Conservation (phyloP, 2,329 filamentous ascomycete genomes). For the Cadophora sp. region DNA sequence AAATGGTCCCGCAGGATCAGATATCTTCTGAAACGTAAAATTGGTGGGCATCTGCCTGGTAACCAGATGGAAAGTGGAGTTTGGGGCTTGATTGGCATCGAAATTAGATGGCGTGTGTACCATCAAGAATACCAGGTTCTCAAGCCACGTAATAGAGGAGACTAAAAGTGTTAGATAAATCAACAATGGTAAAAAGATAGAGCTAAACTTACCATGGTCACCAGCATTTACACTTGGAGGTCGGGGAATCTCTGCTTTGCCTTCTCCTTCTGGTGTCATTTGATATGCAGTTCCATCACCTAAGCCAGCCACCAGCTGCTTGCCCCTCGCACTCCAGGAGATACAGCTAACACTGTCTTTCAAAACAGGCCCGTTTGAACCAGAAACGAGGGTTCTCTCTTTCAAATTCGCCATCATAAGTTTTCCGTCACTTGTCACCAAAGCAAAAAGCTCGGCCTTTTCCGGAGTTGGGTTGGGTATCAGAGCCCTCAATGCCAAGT, state of each 20-base stretch:
- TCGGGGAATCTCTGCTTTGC: conserved; percentile 79
- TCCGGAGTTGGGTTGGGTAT: conserved; percentile 81
- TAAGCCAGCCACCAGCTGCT: conserved; percentile 88
- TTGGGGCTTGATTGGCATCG: conserved; percentile 58
- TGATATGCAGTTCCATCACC: conserved; percentile 81
- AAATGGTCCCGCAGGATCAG: conserved; percentile 77
- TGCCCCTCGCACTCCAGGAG: conserved; percentile 92
- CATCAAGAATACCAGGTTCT: conserved; percentile 83
- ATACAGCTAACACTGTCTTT: conserved; percentile 81
- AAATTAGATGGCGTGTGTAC: conserved; percentile 74
- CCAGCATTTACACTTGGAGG: conserved; percentile 70
- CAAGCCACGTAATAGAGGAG: conserved; percentile 84
- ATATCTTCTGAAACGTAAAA: conserved; percentile 77
- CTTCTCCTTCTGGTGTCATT: conserved; percentile 80
- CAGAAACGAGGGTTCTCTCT: conserved; percentile 63
- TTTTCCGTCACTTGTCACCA: conserved; percentile 81
- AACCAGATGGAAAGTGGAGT: conserved; percentile 81
- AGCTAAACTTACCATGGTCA: conserved; percentile 67
- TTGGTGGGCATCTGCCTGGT: conserved; percentile 60
- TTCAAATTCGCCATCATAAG: conserved; percentile 84
- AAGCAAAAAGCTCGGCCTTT: conserved; percentile 76
- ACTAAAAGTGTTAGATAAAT: conserved; percentile 57
- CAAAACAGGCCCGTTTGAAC: conserved; percentile 68
- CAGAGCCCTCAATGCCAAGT: conserved; percentile 74
- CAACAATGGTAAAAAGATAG: conserved; percentile 4